These are phyloP conservation scores for Protomyces arabidopsidicola DNA, from an alignment of 1,139 yeast genomes.

Conservation along the genomic window DNA sequence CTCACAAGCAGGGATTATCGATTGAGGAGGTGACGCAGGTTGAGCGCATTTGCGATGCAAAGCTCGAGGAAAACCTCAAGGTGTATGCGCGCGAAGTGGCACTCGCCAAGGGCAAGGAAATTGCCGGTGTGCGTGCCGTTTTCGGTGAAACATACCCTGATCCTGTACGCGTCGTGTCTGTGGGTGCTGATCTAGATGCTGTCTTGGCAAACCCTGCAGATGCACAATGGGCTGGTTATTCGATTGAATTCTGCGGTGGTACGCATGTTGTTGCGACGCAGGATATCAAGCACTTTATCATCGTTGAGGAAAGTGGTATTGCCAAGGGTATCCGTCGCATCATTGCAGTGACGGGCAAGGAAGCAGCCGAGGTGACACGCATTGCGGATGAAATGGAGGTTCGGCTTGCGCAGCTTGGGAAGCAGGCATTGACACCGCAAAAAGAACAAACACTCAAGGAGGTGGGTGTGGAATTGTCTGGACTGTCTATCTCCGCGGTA, in stretches of 20 bases:
- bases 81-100: slow-evolving; percentile 83
- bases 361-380: slow-evolving; percentile 84
- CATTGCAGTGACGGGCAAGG: slow-evolving; percentile 91
- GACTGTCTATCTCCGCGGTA: slow-evolving; percentile 73
- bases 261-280: slow-evolving; percentile 91
- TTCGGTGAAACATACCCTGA: slow-evolving; percentile 99
- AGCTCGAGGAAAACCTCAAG: slow-evolving; percentile 61
- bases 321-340: slow-evolving; percentile 98
- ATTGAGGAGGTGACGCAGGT: slow-evolving; percentile 66
- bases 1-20: slow-evolving; percentile 73
- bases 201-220: slow-evolving; percentile 65
- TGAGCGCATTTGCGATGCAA: slow-evolving; percentile 67
- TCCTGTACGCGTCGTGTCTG: slow-evolving; percentile 95
- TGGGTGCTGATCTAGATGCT: slow-evolving; percentile 85
- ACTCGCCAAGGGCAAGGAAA: slow-evolving; percentile 63
- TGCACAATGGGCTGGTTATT: slow-evolving; percentile 66
- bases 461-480: slow-evolving; percentile 76
- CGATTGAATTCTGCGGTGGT: slow-evolving; percentile 98
- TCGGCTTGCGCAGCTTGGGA: slow-evolving; percentile 55
- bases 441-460: slow-evolving; percentile 80
- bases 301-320: slow-evolving; percentile 92
- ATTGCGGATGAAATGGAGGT: slow-evolving; percentile 66
- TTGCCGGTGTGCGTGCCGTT: slow-evolving; percentile 88
- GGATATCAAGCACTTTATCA: slow-evolving; percentile 84
- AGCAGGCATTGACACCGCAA: slow-evolving; percentile 54